Conservation (phyloP, 495 filamentous ascomycete genomes). For the Penicillium steckii region DNA sequence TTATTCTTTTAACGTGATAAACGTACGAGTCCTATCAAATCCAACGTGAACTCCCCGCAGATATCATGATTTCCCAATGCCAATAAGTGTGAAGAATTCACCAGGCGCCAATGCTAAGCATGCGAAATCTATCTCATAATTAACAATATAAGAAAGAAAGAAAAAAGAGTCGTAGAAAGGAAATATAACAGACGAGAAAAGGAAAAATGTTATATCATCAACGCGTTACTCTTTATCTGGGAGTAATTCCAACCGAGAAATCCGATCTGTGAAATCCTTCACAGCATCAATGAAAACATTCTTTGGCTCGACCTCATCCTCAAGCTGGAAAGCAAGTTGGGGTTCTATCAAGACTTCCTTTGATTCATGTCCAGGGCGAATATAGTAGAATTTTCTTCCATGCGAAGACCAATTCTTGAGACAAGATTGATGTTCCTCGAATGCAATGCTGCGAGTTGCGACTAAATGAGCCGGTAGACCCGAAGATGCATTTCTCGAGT, state of each 20-base stretch:
- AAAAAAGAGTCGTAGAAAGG: no score
- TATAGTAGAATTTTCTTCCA: slow-evolving; percentile 42
- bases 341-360: slow-evolving; percentile 34
- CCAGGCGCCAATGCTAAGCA: slow-evolving; percentile 18
- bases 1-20: background rate
- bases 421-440: slow-evolving; percentile 38
- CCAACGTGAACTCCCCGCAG: background rate
- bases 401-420: slow-evolving; percentile 40
- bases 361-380: slow-evolving; percentile 32
- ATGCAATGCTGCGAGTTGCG: slow-evolving; percentile 26
- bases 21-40: background rate
- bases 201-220: background rate
- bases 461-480: slow-evolving; percentile 9
- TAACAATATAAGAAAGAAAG: background rate
- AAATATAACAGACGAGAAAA: background rate
- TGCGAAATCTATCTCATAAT: slow-evolving; percentile 3
- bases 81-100: background rate
- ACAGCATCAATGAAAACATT: slow-evolving; percentile 21
- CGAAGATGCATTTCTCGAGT: background rate
- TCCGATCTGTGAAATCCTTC: slow-evolving; percentile 13
- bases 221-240: background rate
- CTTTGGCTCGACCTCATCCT: slow-evolving; percentile 14
- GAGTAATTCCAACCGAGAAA: slow-evolving; percentile 24
- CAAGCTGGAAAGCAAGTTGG: slow-evolving; percentile 17
- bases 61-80: background rate